Percentiles rank a stretch among this genome's conserved stretches.
Evolutionary conservation across 2,329 filamentous ascomycete genomes (phyloP).

Genomic region (Colletotrichum endophyticum): DNA sequence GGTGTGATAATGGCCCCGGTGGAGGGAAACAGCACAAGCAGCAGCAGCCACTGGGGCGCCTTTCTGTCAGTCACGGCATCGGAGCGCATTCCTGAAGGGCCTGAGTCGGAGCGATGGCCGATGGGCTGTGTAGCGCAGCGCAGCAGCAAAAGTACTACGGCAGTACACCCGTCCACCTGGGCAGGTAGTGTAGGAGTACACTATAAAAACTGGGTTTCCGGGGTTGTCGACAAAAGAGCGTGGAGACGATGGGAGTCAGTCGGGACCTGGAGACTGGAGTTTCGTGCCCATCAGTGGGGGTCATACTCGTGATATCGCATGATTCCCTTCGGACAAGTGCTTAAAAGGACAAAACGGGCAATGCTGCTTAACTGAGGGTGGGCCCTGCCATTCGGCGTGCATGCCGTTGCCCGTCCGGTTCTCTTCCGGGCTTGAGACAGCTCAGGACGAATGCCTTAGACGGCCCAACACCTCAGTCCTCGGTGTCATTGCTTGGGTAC

Average conservation of each 20-base stretch:
- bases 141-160: background rate
- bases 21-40: background rate
- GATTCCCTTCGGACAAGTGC: background rate
- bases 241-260: background rate
- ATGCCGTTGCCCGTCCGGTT: slow-evolving; percentile 15
- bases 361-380: background rate
- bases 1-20: background rate
- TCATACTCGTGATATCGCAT: background rate
- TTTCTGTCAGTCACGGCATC: background rate
- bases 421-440: background rate
- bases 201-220: background rate
- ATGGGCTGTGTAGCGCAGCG: background rate
- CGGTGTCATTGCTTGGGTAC: too few species aligned
- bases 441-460: background rate
- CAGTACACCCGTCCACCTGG: background rate
- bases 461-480: too few species aligned
- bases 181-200: background rate
- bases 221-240: background rate
- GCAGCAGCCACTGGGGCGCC: background rate
- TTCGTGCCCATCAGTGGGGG: background rate
- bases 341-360: slow-evolving; percentile 1
- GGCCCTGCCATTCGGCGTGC: background rate
- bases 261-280: background rate
- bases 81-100: background rate
- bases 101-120: background rate